phyloP scores from a whole-genome alignment of 2,329 filamentous ascomycete genomes.

The Chaetomiaceae sp. region DNA sequence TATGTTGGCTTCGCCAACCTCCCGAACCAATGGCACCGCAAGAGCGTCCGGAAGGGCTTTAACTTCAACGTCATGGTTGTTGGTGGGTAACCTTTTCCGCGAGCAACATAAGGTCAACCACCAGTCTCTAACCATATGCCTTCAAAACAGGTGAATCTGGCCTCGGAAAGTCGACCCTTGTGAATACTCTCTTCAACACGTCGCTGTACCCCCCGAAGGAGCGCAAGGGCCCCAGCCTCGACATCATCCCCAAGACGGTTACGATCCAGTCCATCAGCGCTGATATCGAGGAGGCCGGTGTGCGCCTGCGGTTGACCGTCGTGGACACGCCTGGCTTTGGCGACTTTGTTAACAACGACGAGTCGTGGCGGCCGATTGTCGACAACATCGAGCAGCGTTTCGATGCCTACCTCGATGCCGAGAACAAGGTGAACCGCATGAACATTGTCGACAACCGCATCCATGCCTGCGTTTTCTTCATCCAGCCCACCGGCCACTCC shows the following conservation, averaged over 20 bases:
- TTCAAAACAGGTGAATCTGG: conserved; percentile 89
- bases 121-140: conserved; percentile 3
- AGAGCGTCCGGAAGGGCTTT: conserved; percentile 99
- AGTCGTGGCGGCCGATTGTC: conserved; percentile 97
- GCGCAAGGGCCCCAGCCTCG: conserved; percentile 92
- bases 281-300: conserved; percentile 97
- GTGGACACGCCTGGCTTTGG: conserved; percentile 98
- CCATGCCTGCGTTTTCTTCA: conserved; percentile 98
- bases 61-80: conserved; percentile 99
- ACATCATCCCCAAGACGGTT: conserved; percentile 97
- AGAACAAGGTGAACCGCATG: conserved; percentile 99
- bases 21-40: conserved; percentile 99
- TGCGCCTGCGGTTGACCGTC: conserved; percentile 90
- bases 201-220: conserved; percentile 98
- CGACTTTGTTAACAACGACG: conserved; percentile 99
- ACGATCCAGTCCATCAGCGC: conserved; percentile 92
- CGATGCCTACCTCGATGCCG: conserved; percentile 95
- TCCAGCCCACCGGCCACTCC: conserved; percentile 96
- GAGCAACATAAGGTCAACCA: too few species aligned
- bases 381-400: conserved; percentile 99
- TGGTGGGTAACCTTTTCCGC: too few species aligned
- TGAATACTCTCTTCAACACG: conserved; percentile 99
- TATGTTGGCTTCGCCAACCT: conserved; percentile 98
- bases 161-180: conserved; percentile 95
- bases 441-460: conserved; percentile 99